These are phyloP conservation scores for Aspergillus pseudonomiae DNA, from an alignment of 2,329 filamentous ascomycete species.

Conservation along the genomic window DNA sequence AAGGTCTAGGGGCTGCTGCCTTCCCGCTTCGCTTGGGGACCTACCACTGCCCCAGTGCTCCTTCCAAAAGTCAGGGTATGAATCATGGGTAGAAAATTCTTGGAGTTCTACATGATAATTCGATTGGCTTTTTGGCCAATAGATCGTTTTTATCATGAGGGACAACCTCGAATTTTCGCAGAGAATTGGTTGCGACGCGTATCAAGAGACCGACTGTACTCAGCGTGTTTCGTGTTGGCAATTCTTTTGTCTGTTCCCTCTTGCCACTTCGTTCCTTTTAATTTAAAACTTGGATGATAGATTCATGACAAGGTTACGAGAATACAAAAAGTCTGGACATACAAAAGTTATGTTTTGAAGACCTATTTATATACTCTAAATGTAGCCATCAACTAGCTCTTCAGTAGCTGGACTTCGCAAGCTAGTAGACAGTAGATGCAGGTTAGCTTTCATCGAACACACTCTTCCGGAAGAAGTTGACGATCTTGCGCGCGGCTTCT, in stretches of 20 bases:
- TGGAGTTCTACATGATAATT: conserved; percentile 17
- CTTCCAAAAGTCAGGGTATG: conserved; percentile 29
- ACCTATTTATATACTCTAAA: conserved; percentile 22
- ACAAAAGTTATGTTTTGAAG: neutral
- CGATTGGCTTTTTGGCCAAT: conserved; percentile 8
- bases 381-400: neutral
- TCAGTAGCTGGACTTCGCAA: neutral
- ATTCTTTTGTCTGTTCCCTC: conserved; percentile 33
- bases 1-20: conserved; percentile 17
- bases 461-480: conserved; percentile 75
- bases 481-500: conserved; percentile 75
- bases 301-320: conserved; percentile 37
- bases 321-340: conserved; percentile 29
- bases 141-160: conserved; percentile 22
- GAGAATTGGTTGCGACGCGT: conserved; percentile 34
- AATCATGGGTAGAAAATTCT: conserved; percentile 29
- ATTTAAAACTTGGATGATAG: conserved; percentile 32
- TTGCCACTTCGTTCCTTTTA: conserved; percentile 28
- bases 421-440: neutral
- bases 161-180: conserved; percentile 27
- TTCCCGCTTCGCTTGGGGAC: conserved; percentile 19
- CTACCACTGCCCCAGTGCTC: conserved; percentile 20
- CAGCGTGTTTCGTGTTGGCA: conserved; percentile 28
- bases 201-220: conserved; percentile 32
- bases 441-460: conserved; percentile 51